These are phyloP conservation scores for Endoconidiophora laricicola DNA, from an alignment of 2,329 filamentous ascomycete species.

Conservation along the genomic window DNA sequence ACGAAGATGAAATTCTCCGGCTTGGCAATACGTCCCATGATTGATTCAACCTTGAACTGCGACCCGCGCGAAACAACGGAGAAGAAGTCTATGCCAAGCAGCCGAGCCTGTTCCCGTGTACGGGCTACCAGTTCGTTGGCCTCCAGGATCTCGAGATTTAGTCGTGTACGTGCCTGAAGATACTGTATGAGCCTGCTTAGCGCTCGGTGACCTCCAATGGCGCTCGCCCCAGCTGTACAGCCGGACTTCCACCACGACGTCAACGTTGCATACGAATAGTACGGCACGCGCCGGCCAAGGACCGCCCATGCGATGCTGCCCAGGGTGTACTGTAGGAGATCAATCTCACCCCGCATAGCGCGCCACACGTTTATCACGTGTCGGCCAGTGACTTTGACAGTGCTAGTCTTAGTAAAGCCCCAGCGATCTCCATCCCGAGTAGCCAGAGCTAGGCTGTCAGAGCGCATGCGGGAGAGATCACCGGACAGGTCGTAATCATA, in stretches of 20 bases:
- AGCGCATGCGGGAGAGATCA: conserved; percentile 38
- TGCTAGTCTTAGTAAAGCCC: conserved; percentile 89
- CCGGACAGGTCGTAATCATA: conserved; percentile 86
- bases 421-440: conserved; percentile 77
- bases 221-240: background rate
- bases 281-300: conserved; percentile 71
- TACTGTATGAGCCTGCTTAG: conserved; percentile 62
- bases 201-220: conserved; percentile 1
- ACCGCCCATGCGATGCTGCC: conserved; percentile 91
- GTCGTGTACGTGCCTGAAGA: conserved; percentile 55
- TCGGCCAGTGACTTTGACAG: conserved; percentile 78
- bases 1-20: conserved; percentile 85
- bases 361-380: conserved; percentile 97
- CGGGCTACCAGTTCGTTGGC: conserved; percentile 74
- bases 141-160: conserved; percentile 83
- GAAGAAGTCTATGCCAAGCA: conserved; percentile 91
- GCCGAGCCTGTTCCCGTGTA: conserved; percentile 83
- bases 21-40: conserved; percentile 97
- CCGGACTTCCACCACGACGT: conserved; percentile 54
- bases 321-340: conserved; percentile 84
- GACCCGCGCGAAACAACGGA: conserved; percentile 89
- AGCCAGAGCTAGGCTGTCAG: conserved; percentile 32
- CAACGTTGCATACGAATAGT: conserved; percentile 64
- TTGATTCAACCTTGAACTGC: conserved; percentile 95
- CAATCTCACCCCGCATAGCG: conserved; percentile 85